phyloP scores from a whole-genome alignment of 2,329 filamentous ascomycete genomes.

The Colletotrichum camelliae region DNA sequence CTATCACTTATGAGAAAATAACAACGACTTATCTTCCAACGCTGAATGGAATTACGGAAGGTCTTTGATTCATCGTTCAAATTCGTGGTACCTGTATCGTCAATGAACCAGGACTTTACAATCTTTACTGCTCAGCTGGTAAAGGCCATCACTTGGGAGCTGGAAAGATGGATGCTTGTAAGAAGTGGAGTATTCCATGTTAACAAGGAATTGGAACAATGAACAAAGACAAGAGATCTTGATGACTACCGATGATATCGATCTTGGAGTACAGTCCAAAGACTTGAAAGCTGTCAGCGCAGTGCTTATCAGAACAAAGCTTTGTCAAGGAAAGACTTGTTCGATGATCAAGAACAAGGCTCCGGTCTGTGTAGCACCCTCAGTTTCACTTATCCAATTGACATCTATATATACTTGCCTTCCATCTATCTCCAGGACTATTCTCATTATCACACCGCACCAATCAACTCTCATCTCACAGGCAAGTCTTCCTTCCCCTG shows the following conservation, averaged over 20 bases:
- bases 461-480: not conserved
- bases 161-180: not conserved
- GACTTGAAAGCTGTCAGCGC: not conserved
- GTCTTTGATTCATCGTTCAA: not conserved
- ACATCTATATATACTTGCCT: not conserved
- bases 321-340: not conserved
- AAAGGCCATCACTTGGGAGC: not conserved
- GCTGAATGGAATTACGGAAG: not conserved
- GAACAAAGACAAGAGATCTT: not conserved
- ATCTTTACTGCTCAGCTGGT: not conserved
- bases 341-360: rapidly evolving
- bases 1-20: not conserved
- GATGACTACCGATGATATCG: not conserved
- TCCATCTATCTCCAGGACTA: not conserved
- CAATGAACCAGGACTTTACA: not conserved
- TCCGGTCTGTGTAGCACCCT: rapidly evolving
- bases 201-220: not conserved
- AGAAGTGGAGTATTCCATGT: not conserved
- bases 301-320: not conserved
- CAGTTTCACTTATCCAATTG: not conserved
- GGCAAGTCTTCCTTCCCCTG: not conserved
- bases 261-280: not conserved
- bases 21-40: not conserved
- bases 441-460: not conserved
- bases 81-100: not conserved